A percentile compares a stretch with the other conserved stretches of the same genome.
These are phyloP conservation scores for Zygotorulaspora mrakii DNA, from an alignment of 1,139 yeast genomes.

Conservation along the genomic window DNA sequence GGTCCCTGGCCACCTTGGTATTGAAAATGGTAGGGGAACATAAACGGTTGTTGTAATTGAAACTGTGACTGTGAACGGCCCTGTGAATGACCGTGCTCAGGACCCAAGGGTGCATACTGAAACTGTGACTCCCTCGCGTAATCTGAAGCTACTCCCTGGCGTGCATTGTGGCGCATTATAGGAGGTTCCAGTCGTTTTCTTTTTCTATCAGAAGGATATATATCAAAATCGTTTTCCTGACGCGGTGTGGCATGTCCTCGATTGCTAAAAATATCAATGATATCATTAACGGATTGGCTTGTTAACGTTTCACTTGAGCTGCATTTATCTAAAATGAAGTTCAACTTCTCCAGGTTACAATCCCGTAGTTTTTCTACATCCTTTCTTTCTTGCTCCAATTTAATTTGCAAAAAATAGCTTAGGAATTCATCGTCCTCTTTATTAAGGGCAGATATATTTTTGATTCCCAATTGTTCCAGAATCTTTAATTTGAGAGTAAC, in stretches of 20 bases:
- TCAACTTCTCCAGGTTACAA: conserved; percentile 20
- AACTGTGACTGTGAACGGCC: neutral
- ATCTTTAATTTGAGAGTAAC: conserved; percentile 9
- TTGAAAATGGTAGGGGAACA: conserved; percentile 7
- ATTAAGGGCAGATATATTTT: conserved; percentile 11
- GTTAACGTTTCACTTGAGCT: conserved; percentile 19
- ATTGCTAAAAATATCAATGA: conserved; percentile 15
- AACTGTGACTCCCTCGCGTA: conserved; percentile 6
- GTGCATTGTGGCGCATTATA: conserved; percentile 18
- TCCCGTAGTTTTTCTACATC: conserved; percentile 22
- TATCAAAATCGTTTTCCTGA: neutral
- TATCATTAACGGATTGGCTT: conserved; percentile 15
- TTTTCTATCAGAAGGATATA: conserved; percentile 10
- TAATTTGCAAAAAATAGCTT: conserved; percentile 20
- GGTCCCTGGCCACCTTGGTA: conserved; percentile 11
- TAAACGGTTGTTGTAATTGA: conserved; percentile 4
- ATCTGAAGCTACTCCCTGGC: conserved; percentile 17
- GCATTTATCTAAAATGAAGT: conserved; percentile 22
- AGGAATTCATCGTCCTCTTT: conserved; percentile 14
- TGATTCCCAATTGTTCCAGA: conserved; percentile 21
- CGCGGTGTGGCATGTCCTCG: conserved; percentile 2
- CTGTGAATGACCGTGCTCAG: neutral
- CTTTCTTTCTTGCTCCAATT: conserved; percentile 20
- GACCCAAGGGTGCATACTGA: conserved; percentile 1
- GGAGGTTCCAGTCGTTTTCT: conserved; percentile 19